phyloP scores from a whole-genome alignment of 495 filamentous ascomycete genomes.

The Aspergillus sclerotiicarbonarius region DNA sequence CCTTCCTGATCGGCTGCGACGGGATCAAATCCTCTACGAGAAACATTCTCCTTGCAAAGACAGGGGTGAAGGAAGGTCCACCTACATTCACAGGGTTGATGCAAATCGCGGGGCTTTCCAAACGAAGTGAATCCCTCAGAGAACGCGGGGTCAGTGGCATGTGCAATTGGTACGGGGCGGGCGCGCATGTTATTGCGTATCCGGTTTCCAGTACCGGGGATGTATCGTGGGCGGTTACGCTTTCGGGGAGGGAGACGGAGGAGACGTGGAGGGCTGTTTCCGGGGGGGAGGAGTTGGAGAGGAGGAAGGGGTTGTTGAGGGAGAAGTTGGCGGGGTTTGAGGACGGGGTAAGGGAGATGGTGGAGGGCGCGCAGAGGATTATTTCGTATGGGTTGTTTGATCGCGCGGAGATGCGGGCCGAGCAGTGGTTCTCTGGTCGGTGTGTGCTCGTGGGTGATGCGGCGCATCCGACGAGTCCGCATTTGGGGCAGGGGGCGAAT shows the following conservation, averaged over 20 bases:
- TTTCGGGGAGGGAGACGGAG: constrained; percentile 9
- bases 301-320: constrained; percentile 1
- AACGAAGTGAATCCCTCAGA: too few relatives aligned
- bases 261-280: constrained; percentile 16
- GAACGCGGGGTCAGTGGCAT: constrained; percentile 2
- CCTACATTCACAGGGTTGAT: constrained; percentile 2
- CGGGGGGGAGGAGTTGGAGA: neutral
- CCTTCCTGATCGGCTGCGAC: constrained; percentile 25
- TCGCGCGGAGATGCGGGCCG: constrained; percentile 13
- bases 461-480: constrained; percentile 27
- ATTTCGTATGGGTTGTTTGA: constrained; percentile 25
- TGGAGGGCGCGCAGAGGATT: constrained; percentile 13
- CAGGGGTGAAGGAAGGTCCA: neutral
- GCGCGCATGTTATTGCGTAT: constrained; percentile 22
- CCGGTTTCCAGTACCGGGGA: constrained; percentile 13
- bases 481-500: constrained; percentile 27
- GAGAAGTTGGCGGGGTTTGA: constrained; percentile 14
- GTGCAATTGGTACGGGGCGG: constrained; percentile 24
- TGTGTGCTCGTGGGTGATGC: constrained; percentile 27
- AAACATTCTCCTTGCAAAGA: constrained; percentile 3
- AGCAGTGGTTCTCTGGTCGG: constrained; percentile 19
- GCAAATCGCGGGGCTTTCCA: constrained; percentile 11
- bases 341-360: constrained; percentile 8
- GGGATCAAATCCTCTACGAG: constrained; percentile 21
- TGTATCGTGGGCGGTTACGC: constrained; percentile 24